Conservation (phyloP, 495 filamentous ascomycete species). For the Clohesyomyces aquaticus region DNA sequence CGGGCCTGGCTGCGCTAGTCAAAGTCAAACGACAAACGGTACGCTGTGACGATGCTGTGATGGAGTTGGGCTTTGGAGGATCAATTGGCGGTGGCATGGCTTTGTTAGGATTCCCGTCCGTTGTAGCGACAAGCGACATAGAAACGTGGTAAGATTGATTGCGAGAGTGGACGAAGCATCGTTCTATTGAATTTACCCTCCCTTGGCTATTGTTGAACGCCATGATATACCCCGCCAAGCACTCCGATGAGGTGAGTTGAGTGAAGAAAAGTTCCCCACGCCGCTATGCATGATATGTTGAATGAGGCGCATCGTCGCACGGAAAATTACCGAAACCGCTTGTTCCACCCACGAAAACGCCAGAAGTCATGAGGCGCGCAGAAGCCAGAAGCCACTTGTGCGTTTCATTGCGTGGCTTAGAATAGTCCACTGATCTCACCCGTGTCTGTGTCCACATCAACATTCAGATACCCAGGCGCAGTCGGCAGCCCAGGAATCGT, state of each 20-base stretch:
- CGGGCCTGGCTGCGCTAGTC: no score
- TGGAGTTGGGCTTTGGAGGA: no score
- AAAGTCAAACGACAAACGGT: no score
- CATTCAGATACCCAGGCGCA: slow-evolving; percentile 93
- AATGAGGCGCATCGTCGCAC: slow-evolving; percentile 2
- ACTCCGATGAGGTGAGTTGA: neutral
- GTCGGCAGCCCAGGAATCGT: slow-evolving; percentile 96
- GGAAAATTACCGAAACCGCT: neutral
- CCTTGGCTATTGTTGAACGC: neutral
- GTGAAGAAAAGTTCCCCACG: slow-evolving; percentile 5
- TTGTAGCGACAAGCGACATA: no score
- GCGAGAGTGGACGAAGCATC: no score
- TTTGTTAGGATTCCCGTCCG: no score
- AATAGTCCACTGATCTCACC: slow-evolving; percentile 96
- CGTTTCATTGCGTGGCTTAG: slow-evolving; percentile 49
- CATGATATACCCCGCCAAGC: neutral
- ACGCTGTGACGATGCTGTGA: no score
- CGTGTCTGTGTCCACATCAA: slow-evolving; percentile 89
- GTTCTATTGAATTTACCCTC: no score
- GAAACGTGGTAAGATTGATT: no score
- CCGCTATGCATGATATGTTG: slow-evolving; percentile 28
- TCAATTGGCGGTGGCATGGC: no score
- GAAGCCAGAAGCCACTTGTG: neutral
- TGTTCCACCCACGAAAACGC: slow-evolving; percentile 1
- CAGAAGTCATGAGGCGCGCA: neutral